phyloP scores from a whole-genome alignment of 441 rosid genomes.

The Jatropha multifida region DNA sequence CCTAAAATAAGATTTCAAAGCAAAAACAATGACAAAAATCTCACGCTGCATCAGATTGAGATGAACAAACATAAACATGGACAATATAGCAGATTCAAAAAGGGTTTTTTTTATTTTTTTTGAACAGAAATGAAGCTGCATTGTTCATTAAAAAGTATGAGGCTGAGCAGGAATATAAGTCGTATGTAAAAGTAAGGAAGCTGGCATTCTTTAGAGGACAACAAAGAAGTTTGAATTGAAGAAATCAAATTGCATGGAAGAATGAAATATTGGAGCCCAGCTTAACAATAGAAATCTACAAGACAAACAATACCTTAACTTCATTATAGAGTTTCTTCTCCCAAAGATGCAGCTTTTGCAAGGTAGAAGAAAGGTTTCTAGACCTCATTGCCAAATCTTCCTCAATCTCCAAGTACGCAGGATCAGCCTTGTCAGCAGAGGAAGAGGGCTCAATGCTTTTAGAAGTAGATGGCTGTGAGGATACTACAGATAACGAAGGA shows the following conservation, averaged over 20 bases:
- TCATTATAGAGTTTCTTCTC: conserved; percentile 92
- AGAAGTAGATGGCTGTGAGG: conserved; percentile 59
- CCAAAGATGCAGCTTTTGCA: conserved; percentile 85
- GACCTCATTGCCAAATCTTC: conserved; percentile 73
- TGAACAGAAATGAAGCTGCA: no score
- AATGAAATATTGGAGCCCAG: conserved; percentile 11
- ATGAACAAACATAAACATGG: background rate
- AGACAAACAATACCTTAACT: conserved; percentile 64
- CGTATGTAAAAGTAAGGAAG: background rate
- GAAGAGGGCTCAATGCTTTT: conserved; percentile 48
- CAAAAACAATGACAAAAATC: background rate
- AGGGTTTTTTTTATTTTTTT: background rate
- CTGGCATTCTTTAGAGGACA: background rate
- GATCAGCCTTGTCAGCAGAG: conserved; percentile 38
- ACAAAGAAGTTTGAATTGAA: background rate
- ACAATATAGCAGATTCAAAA: background rate
- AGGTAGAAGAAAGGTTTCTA: conserved; percentile 79
- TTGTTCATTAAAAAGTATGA: background rate
- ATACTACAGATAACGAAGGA: conserved; percentile 47
- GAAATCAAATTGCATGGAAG: conserved; percentile 8
- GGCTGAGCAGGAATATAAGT: background rate
- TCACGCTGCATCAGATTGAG: background rate
- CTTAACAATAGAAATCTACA: conserved; percentile 7
- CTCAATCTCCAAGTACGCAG: conserved; percentile 47
- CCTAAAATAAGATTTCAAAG: background rate